Conservation (phyloP, 177 flowering plant genomes). For the Tripterygium wilfordii region DNA sequence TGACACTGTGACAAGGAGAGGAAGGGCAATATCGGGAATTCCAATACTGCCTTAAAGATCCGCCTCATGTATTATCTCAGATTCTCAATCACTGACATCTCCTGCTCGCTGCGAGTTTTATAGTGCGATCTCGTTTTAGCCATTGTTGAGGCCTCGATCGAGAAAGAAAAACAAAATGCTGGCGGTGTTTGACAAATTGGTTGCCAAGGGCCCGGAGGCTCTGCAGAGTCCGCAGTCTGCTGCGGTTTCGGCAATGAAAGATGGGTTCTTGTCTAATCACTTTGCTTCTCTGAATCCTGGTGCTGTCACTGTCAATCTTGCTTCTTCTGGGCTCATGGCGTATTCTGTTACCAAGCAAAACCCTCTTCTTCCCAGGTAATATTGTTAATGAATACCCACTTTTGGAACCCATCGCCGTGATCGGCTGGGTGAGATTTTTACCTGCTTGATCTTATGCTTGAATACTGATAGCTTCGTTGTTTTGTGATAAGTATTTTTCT, state of each 20-base stretch:
- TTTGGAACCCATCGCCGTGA: too few species aligned
- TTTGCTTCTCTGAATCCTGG: constrained; percentile 57
- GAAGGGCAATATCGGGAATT: too few species aligned
- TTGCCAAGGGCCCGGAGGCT: constrained; percentile 84
- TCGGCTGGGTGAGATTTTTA: too few species aligned
- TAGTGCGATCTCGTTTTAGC: too few species aligned
- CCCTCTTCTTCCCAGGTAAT: constrained; percentile 92
- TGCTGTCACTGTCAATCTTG: constrained; percentile 63
- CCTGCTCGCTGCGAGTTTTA: too few species aligned
- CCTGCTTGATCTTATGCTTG: background rate
- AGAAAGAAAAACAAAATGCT: constrained; percentile 51
- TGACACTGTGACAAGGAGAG: too few species aligned
- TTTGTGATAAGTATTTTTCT: too few species aligned
- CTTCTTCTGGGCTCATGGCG: constrained; percentile 51
- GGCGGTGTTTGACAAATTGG: constrained; percentile 84
- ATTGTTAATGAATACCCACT: too few species aligned
- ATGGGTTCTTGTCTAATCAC: constrained; percentile 47
- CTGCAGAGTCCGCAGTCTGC: constrained; percentile 45
- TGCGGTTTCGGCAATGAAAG: constrained; percentile 43
- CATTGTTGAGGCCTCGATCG: too few species aligned
- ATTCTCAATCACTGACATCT: too few species aligned
- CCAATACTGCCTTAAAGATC: too few species aligned
- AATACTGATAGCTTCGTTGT: background rate
- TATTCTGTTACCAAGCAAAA: constrained; percentile 64
- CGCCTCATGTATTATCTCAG: too few species aligned